Evolutionary conservation across 1,139 yeast genomes (phyloP).

Genomic region (Ogataea hybrid): DNA sequence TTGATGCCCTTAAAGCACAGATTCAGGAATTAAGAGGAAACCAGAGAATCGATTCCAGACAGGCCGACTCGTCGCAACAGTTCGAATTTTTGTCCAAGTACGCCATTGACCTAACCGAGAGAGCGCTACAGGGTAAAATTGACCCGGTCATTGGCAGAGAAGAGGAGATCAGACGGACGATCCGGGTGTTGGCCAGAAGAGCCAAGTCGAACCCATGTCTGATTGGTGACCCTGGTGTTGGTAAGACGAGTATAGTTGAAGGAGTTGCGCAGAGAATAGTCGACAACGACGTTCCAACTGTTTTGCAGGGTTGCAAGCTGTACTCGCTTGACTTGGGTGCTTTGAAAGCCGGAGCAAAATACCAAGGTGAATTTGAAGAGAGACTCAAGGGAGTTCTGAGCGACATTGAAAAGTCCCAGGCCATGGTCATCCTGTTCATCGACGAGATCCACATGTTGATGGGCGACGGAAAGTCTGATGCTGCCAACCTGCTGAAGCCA

Average conservation of each 20-base stretch:
- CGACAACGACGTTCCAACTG: constrained; percentile 92
- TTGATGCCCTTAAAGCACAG: constrained; percentile 74
- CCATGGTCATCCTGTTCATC: constrained; percentile 57
- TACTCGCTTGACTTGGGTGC: constrained; percentile 94
- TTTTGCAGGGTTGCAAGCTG: constrained; percentile 73
- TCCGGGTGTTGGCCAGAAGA: constrained; percentile 91
- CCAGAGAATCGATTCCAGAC: constrained; percentile 89
- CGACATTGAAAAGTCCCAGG: constrained; percentile 87
- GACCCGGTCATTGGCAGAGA: constrained; percentile 99
- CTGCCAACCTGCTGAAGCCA: constrained; percentile 95
- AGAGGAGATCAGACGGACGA: constrained; percentile 94
- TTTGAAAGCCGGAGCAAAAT: constrained; percentile 96
- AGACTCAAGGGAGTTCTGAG: constrained; percentile 93
- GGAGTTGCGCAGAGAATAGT: constrained; percentile 98
- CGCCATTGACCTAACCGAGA: constrained; percentile 90
- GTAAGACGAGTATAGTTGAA: constrained; percentile 96
- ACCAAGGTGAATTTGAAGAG: constrained; percentile 98
- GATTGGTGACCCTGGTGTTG: constrained; percentile 99
- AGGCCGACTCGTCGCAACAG: constrained; percentile 85
- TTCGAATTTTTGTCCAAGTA: constrained; percentile 85
- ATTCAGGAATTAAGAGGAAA: constrained; percentile 85
- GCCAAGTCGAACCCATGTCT: constrained; percentile 94
- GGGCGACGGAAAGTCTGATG: constrained; percentile 96
- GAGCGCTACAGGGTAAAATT: constrained; percentile 87
- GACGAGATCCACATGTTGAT: constrained; percentile 84